Base-by-base conservation (phyloP, 2,329 filamentous ascomycete species). In the Trichoderma sp. region DNA sequence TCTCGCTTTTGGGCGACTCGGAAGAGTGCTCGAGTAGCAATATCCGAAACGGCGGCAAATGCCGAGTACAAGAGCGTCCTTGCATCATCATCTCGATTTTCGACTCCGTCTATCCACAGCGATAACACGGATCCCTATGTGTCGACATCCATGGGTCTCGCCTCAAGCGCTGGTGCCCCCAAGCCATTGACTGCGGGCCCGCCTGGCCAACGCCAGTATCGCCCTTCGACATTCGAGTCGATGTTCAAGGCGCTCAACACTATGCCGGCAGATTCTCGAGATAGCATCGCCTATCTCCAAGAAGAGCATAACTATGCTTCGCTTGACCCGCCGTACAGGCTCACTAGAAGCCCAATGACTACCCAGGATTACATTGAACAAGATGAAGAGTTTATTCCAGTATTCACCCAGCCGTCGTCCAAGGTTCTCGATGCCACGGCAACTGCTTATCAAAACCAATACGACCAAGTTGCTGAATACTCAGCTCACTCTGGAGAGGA, bases 171-270 rank as follows among this genome's bases (percentile, higher is more conserved):
- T 1, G 84, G 83, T 6, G 80, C 79, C 21, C 85, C 84, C n/a
- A 80, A 77, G 26, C 85, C 85, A 11, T 73, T 87, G 71, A 86
- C 83, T 24, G 85, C 85, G 32, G 85, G 85, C 1, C 85, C 85
- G 52, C 85, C 85, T 14, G 85, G 85, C 24, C 83, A 84, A 69
- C 82, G 85, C 52, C 83, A 84, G 68, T 82, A 82, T 71, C 82
- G 79, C 24, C 78, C 83, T n/a, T 79, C 80, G 28, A 80, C 80
- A 2, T 78, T 83, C 39, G 82, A 85, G 32, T 75, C 76, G 10
- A 77, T 78, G 1, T 75, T 79, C 68, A 81, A 77, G 67, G 74
- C 77, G 37, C 74, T 79, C 37, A 76, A 77, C 18, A 74, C 75
- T 28, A 73, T 75, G 34, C n/a, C 58, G 37, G 39, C 28, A 8